phyloP scores from a whole-genome alignment of 2,329 filamentous ascomycete species.

The Cryphonectria parasitica region DNA sequence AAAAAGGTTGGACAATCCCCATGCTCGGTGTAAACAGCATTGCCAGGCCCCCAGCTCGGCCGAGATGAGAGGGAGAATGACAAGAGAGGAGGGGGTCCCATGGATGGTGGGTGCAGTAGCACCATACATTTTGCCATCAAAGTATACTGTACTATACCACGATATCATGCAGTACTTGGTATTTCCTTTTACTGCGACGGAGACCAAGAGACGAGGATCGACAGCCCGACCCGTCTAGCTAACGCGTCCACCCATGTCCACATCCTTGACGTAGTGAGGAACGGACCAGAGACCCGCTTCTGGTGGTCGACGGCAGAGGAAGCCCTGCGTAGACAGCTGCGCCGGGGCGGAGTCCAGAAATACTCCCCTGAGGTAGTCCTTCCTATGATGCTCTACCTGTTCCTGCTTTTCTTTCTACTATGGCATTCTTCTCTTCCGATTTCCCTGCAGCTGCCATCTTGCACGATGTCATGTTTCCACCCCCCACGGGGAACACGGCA shows the following conservation, averaged over 20 bases:
- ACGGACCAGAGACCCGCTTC: neutral
- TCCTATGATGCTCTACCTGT: no score
- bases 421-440: no score
- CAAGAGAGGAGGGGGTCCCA: no score
- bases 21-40: neutral
- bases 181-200: neutral
- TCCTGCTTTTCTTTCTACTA: no score
- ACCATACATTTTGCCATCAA: no score
- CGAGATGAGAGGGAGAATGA: neutral
- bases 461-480: neutral
- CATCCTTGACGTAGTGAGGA: neutral
- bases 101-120: no score
- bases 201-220: neutral
- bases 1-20: no score
- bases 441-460: neutral
- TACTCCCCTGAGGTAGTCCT: neutral
- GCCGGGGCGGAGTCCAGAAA: neutral
- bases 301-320: neutral
- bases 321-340: neutral
- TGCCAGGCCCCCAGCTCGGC: neutral
- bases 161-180: no score
- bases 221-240: neutral
- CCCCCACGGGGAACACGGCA: neutral
- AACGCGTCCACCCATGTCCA: slow-evolving; percentile 2
- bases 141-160: no score